Evolutionary conservation across 2,329 filamentous ascomycete species (phyloP).

Genomic region (Penicillium digitatum): DNA sequence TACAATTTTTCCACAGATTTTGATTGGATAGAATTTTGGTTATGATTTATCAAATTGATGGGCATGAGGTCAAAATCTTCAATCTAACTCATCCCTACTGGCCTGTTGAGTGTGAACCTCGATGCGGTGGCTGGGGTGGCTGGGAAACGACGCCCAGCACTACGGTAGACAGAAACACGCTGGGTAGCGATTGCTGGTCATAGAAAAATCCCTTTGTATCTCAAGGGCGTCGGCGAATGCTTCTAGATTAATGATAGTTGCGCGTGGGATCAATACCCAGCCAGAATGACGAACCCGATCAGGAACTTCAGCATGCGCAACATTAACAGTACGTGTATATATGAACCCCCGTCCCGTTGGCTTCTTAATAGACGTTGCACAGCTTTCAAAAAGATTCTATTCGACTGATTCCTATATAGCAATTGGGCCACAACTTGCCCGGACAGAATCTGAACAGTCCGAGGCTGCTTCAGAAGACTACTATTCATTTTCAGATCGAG

Average conservation of each 20-base stretch:
- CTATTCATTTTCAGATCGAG: constrained; percentile 45
- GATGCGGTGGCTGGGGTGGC: constrained; percentile 26
- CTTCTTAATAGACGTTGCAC: neutral
- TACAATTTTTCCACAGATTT: constrained; percentile 3
- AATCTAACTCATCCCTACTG: constrained; percentile 21
- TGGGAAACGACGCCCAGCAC: constrained; percentile 20
- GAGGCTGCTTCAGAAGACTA: constrained; percentile 49
- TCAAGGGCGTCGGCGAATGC: constrained; percentile 20
- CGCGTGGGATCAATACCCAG: constrained; percentile 16
- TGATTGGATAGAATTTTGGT: constrained; percentile 4
- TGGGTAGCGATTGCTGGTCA: constrained; percentile 10
- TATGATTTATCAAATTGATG: constrained; percentile 10
- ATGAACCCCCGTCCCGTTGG: constrained; percentile 1
- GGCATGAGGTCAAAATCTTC: constrained; percentile 13
- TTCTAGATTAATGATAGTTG: constrained; percentile 18
- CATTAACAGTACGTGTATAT: constrained; percentile 22
- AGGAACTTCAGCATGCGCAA: constrained; percentile 25
- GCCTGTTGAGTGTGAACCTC: constrained; percentile 6
- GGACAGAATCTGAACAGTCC: constrained; percentile 45
- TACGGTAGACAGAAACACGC: constrained; percentile 22
- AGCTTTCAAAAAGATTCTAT: neutral
- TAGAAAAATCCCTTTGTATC: constrained; percentile 11
- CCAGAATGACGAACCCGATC: constrained; percentile 18
- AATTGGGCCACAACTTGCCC: constrained; percentile 44
- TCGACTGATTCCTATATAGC: constrained; percentile 29